Evolutionary conservation across 2,329 filamentous ascomycete species (phyloP).

Genomic region (Diaporthe australafricana): DNA sequence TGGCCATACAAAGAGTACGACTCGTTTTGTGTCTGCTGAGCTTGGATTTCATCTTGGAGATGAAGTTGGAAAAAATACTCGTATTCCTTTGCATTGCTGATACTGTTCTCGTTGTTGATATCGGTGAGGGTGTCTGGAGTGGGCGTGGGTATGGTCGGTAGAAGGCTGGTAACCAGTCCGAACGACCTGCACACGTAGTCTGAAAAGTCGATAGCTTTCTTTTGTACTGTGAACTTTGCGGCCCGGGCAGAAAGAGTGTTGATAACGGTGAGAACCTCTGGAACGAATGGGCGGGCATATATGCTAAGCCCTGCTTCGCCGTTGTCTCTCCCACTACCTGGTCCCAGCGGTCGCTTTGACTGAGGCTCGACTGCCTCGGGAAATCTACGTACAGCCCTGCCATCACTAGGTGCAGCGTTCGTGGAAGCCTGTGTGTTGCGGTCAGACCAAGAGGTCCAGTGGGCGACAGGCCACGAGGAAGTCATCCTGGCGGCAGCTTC

Average conservation of each 20-base stretch:
- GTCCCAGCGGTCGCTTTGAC: neutral
- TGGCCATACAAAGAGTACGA: slow-evolving; percentile 39
- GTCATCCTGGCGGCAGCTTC: neutral
- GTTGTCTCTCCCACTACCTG: neutral
- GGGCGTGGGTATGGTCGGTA: slow-evolving; percentile 3
- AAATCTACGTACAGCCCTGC: neutral
- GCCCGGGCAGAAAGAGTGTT: slow-evolving; percentile 34
- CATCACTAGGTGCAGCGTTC: neutral
- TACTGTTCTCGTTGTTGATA: neutral
- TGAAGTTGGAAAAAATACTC: slow-evolving; percentile 38
- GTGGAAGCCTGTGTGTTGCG: neutral
- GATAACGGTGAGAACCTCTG: slow-evolving; percentile 36
- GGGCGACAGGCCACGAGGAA: neutral
- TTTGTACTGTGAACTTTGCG: slow-evolving; percentile 23
- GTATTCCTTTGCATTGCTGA: slow-evolving; percentile 32
- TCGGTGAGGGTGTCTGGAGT: neutral
- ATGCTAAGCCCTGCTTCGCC: slow-evolving; percentile 37
- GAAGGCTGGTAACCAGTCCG: slow-evolving; percentile 27
- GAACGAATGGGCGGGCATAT: slow-evolving; percentile 40
- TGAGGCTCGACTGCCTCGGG: neutral
- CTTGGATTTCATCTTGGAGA: slow-evolving; percentile 35
- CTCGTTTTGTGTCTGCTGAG: slow-evolving; percentile 37
- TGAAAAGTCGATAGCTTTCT: slow-evolving; percentile 32
- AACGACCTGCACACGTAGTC: slow-evolving; percentile 29
- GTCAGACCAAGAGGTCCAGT: neutral